Percentiles rank a stretch among this genome's conserved stretches.
Conservation (phyloP, 345 rosid species). For the Citrus glauca region DNA sequence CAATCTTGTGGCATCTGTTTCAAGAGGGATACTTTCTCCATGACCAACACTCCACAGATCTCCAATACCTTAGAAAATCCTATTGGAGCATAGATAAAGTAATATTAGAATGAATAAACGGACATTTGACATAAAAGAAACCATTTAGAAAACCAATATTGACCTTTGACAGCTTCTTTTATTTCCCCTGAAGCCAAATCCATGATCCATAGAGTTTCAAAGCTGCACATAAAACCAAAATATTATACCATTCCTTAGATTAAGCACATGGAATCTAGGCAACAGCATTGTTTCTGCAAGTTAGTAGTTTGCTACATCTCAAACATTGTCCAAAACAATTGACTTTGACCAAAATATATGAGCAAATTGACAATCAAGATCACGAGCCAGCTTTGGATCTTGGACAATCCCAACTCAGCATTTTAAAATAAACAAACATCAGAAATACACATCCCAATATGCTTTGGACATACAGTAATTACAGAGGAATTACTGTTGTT, state of each 20-base stretch:
- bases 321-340: neutral
- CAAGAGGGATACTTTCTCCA: conserved; percentile 60
- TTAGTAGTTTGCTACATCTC: neutral
- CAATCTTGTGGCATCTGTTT: conserved; percentile 50
- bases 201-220: conserved; percentile 69
- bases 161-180: conserved; percentile 68
- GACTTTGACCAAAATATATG: neutral
- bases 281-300: neutral
- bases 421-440: neutral
- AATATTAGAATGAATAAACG: conserved; percentile 18
- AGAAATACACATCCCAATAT: neutral
- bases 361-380: neutral
- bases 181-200: conserved; percentile 65
- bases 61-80: conserved; percentile 56
- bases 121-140: conserved; percentile 1
- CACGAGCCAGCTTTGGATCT: neutral
- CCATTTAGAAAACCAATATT: conserved; percentile 13
- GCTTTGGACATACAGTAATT: neutral
- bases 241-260: conserved; percentile 4
- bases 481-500: neutral
- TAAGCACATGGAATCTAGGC: conserved; percentile 1
- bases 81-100: conserved; percentile 20
- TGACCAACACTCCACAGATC: conserved; percentile 44
- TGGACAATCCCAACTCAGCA: neutral
- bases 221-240: conserved; percentile 46